A percentile compares a stretch with the other conserved stretches of the same genome.
Conservation (phyloP, 2,329 filamentous ascomycete species). For the Fusarium sp. region DNA sequence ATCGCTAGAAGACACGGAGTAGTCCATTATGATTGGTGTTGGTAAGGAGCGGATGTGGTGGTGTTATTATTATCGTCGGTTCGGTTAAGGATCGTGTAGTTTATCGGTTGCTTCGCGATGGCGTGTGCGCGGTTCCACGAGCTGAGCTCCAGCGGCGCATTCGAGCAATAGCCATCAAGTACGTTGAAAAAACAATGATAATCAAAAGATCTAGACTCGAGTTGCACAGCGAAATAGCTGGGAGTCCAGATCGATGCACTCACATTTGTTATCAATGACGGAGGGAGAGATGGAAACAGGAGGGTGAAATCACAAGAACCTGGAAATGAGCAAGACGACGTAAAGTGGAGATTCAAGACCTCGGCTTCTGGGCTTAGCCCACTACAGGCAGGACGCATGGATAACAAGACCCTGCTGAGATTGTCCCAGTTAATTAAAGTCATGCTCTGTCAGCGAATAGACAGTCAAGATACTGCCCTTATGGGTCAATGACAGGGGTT, state of each 20-base stretch:
- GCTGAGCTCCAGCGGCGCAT: slow-evolving; percentile 46
- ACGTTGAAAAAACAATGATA: background rate
- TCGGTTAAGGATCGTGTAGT: slow-evolving; percentile 21
- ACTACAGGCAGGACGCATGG: background rate
- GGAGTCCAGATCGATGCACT: slow-evolving; percentile 21
- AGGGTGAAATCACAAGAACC: slow-evolving; percentile 38
- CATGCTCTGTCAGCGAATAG: slow-evolving; percentile 22
- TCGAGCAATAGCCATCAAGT: slow-evolving; percentile 42
- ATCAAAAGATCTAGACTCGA: background rate
- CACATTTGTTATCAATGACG: slow-evolving; percentile 21
- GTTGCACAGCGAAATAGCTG: slow-evolving; percentile 21
- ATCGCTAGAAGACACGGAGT: slow-evolving; percentile 38
- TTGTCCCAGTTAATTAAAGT: slow-evolving; percentile 38
- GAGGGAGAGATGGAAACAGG: slow-evolving; percentile 9
- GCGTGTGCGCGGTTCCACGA: slow-evolving; percentile 37
- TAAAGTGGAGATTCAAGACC: slow-evolving; percentile 35
- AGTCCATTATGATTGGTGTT: slow-evolving; percentile 30
- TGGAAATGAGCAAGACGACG: slow-evolving; percentile 39
- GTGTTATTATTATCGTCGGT: background rate
- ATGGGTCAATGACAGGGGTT: slow-evolving; percentile 31
- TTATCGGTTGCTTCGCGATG: slow-evolving; percentile 11
- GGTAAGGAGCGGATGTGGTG: slow-evolving; percentile 10
- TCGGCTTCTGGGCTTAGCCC: slow-evolving; percentile 30
- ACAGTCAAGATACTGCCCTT: background rate
- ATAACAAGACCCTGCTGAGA: slow-evolving; percentile 23